These are phyloP conservation scores for Globisporangium rhizosaccharum DNA, from an alignment of 352 stramenopile genomes.

Conservation along the genomic window DNA sequence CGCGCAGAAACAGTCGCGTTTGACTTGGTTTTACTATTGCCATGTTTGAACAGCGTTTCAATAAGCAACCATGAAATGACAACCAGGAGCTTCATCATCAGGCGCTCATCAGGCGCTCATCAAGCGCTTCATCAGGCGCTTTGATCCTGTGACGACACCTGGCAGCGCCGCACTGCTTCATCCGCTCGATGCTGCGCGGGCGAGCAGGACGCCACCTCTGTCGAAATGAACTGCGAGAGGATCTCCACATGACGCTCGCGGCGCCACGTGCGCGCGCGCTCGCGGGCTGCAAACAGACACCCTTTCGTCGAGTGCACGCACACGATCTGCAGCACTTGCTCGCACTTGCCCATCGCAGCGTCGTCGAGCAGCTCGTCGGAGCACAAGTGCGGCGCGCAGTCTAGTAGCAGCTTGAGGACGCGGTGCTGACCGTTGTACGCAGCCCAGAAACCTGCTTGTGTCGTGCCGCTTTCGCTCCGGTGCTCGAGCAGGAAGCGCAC, in stretches of 20 bases:
- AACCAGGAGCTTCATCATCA: too few species aligned
- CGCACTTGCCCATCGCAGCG: not conserved
- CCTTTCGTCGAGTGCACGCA: not conserved
- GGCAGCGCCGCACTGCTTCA: not conserved
- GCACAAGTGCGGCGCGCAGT: not conserved
- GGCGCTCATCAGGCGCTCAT: too few species aligned
- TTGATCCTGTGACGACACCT: not conserved
- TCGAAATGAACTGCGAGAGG: not conserved
- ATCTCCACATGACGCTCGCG: not conserved
- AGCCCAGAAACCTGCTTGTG: not conserved
- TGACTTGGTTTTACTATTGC: too few species aligned
- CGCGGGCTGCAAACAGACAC: constrained; percentile 5
- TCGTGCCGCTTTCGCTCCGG: not conserved
- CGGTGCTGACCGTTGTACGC: not conserved
- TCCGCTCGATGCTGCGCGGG: not conserved
- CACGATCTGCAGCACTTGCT: not conserved
- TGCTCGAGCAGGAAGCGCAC: not conserved
- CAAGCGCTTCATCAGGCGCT: too few species aligned
- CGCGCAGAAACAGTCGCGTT: too few species aligned
- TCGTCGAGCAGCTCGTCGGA: not conserved
- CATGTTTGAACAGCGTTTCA: too few species aligned
- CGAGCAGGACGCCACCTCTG: not conserved
- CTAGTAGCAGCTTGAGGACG: not conserved
- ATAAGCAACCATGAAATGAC: too few species aligned
- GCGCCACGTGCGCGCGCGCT: not conserved